Percentiles rank a stretch among this genome's conserved stretches.
Evolutionary conservation across 148 eudicot genomes (phyloP).

Genomic region (Heliosperma pusillum): DNA sequence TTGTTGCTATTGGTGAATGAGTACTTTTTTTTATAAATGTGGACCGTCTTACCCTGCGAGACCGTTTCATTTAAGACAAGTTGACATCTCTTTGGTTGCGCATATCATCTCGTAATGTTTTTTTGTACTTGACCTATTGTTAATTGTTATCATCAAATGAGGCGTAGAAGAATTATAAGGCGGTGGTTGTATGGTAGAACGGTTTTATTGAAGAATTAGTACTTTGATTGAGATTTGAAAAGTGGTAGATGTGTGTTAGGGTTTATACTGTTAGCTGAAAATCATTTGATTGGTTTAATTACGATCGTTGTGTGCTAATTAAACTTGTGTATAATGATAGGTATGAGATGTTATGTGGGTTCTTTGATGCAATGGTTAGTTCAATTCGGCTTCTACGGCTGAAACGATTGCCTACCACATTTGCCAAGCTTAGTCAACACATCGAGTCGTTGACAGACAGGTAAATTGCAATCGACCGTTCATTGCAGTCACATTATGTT

Average conservation of each 20-base stretch:
- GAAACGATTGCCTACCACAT: conserved; percentile 39
- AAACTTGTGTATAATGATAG: conserved; percentile 22
- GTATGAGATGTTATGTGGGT: conserved; percentile 54
- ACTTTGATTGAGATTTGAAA: background rate
- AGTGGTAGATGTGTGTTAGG: background rate
- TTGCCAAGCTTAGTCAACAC: conserved; percentile 51
- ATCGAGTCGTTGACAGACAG: conserved; percentile 60
- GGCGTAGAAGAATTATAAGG: too few species aligned
- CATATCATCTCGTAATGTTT: too few species aligned
- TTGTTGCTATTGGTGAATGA: too few species aligned
- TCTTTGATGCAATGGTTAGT: conserved; percentile 64
- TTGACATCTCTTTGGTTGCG: too few species aligned
- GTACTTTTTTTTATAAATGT: too few species aligned
- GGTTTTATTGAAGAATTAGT: too few species aligned
- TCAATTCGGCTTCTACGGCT: conserved; percentile 55
- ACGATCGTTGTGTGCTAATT: background rate
- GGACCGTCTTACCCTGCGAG: too few species aligned
- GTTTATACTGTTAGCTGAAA: background rate
- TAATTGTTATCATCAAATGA: too few species aligned
- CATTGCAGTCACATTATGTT: background rate
- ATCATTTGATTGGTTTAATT: background rate
- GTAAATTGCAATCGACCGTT: conserved; percentile 26
- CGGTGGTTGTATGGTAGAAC: too few species aligned
- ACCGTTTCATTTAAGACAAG: too few species aligned
- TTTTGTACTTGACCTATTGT: too few species aligned